Evolutionary conservation across 306 rosid genomes (phyloP), one percentile per base, ranked within the genome.

Genomic region (Dryas octopetala): DNA sequence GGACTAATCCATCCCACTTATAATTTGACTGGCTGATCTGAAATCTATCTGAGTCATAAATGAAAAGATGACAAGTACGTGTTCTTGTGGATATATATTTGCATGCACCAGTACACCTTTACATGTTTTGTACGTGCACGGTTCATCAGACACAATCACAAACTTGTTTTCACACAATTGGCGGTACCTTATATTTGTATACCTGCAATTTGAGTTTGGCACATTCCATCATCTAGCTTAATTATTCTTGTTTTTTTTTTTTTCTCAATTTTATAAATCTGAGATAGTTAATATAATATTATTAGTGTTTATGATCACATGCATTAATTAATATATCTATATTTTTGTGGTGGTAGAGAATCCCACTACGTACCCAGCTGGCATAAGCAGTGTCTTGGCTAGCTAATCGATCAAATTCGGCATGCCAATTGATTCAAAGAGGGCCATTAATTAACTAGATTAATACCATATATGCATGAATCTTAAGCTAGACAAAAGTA

Each of bases 61-160:
- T 13, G 45, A 28, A 32, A 32, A 32, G 66, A 32, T 5, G 66
- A 61, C 17, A 28, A 32, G 38, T 32, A 61, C 17, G 66, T 32
- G 44, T 61, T 32, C 26, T 63, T 63, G 4, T n/a, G 50, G 68
- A 41, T 32, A 50, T 14, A 6, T 66, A 4, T 28, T n/a, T 58
- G 71, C 57, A 32, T 61, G 17, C 45, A 8, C 49, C 8, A 32
- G 1, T 32, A 32, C 38, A 9, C 49, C 9, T 63, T 63, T 15
- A 14, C 28, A 41, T 43, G 12, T 28, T 61, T 16, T 4, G 43
- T 48, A 23, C 76, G 68, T 73, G 68, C 46, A 60, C 76, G 68
- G 11, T 73, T 60, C 69, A 48, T 60, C 69, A 50, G n/a, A 48
- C 59, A 59, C 3, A 14, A 47, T 44, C 32, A 26, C 15, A 6